A percentile compares a stretch with the other conserved stretches of the same genome.
Evolutionary conservation across 257 asterid species (phyloP).

Genomic region (Gentiana straminea): DNA sequence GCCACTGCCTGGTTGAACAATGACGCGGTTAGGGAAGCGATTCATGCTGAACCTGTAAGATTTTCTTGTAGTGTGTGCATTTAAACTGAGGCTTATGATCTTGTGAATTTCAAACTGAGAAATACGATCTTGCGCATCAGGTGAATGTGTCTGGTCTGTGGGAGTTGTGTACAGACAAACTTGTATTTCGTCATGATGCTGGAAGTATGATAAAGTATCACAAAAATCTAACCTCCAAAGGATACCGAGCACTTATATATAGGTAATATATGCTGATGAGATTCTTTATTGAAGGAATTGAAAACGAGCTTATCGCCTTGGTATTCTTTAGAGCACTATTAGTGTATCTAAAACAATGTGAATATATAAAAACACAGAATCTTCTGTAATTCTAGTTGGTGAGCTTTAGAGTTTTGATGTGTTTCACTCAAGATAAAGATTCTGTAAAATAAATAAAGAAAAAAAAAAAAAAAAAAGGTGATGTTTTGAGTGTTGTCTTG

Average conservation of each 20-base stretch:
- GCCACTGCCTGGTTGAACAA: constrained; percentile 76
- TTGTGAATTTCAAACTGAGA: constrained; percentile 9
- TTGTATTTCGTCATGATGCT: constrained; percentile 49
- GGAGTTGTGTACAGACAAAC: constrained; percentile 66
- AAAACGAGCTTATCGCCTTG: too few species aligned
- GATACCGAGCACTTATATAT: constrained; percentile 70
- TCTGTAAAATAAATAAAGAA: too few species aligned
- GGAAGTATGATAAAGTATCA: constrained; percentile 97
- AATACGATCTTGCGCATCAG: constrained; percentile 26
- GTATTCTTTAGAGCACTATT: too few species aligned
- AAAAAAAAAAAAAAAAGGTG: too few species aligned
- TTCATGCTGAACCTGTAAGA: constrained; percentile 77
- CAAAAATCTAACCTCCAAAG: constrained; percentile 68
- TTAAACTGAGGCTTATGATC: background rate
- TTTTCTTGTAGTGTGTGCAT: background rate
- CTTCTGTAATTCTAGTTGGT: too few species aligned
- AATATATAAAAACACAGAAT: too few species aligned
- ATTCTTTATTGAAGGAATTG: too few species aligned
- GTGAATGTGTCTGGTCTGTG: constrained; percentile 34
- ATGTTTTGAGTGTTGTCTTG: background rate
- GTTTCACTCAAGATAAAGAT: too few species aligned
- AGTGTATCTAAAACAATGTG: too few species aligned
- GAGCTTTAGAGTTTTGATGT: too few species aligned
- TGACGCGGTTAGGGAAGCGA: constrained; percentile 71
- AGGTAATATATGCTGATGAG: constrained; percentile 2